Evolutionary conservation across 352 stramenopile genomes (phyloP).

Genomic region (Blastocystis sp.): DNA sequence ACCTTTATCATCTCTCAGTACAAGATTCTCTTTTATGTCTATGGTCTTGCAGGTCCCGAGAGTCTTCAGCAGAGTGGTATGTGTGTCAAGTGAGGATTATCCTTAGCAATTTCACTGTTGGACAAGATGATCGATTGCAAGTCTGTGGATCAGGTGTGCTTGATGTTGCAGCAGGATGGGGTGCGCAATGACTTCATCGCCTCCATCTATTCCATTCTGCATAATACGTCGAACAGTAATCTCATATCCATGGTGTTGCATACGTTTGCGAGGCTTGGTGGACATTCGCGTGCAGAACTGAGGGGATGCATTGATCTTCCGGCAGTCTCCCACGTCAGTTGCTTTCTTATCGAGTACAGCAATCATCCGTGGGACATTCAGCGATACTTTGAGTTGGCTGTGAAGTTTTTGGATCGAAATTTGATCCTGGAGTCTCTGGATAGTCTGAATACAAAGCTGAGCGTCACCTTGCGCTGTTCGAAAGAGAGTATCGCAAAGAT

Average conservation of each 20-base stretch:
- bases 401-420: conserved; percentile 2
- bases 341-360: background rate
- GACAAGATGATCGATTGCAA: background rate
- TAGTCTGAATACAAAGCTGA: background rate
- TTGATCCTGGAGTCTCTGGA: conserved; percentile 11
- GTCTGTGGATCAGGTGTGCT: background rate
- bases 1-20: background rate
- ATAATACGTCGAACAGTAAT: conserved; percentile 8
- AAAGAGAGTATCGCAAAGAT: background rate
- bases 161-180: background rate
- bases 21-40: conserved; percentile 13
- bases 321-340: background rate
- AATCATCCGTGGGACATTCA: background rate
- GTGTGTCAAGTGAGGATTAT: background rate
- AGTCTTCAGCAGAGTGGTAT: conserved; percentile 27
- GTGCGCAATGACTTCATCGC: conserved; percentile 16
- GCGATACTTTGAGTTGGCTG: background rate
- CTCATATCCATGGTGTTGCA: background rate
- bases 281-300: background rate
- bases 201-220: conserved; percentile 34
- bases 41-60: background rate
- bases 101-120: background rate
- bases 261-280: background rate
- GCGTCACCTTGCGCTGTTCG: background rate
- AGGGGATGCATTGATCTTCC: conserved; percentile 6